Evolutionary conservation across 2,329 filamentous ascomycete genomes (phyloP).

Genomic region (Didymella segeticola): DNA sequence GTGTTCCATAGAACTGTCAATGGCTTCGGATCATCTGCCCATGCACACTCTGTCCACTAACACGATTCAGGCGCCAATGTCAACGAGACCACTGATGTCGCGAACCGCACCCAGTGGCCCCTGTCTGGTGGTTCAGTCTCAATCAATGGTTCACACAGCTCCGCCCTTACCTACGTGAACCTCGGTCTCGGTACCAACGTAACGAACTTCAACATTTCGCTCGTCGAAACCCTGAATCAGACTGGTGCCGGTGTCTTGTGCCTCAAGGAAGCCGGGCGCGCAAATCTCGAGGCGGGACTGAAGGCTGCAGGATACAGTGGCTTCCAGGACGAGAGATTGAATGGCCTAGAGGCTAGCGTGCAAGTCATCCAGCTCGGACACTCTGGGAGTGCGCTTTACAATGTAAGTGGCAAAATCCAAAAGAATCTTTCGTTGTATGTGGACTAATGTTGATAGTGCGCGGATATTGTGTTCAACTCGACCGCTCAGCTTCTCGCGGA

Average conservation of each 20-base stretch:
- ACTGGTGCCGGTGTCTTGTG: conserved; percentile 58
- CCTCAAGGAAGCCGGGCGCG: conserved; percentile 46
- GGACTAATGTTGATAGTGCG: conserved; percentile 46
- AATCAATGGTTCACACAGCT: conserved; percentile 52
- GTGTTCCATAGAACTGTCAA: too few relatives aligned
- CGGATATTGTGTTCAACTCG: conserved; percentile 53
- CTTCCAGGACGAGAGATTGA: conserved; percentile 27
- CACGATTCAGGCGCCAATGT: conserved; percentile 47
- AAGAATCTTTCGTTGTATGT: background rate
- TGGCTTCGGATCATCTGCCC: too few relatives aligned
- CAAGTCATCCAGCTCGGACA: conserved; percentile 55
- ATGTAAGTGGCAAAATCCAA: conserved; percentile 35
- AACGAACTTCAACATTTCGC: conserved; percentile 54
- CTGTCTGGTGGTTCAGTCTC: conserved; percentile 52
- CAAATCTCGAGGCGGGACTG: conserved; percentile 32
- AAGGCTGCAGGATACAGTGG: conserved; percentile 34
- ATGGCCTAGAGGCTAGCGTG: conserved; percentile 52
- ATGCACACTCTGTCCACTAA: background rate
- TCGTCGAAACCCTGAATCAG: conserved; percentile 56
- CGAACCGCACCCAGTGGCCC: conserved; percentile 57
- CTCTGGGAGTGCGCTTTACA: conserved; percentile 54
- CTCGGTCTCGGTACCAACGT: conserved; percentile 52
- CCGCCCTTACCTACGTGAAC: conserved; percentile 57
- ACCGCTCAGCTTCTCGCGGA: conserved; percentile 47
- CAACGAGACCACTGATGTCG: conserved; percentile 44